Conservation (phyloP, 106 monocot species). For the Dioscorea dumetorum region DNA sequence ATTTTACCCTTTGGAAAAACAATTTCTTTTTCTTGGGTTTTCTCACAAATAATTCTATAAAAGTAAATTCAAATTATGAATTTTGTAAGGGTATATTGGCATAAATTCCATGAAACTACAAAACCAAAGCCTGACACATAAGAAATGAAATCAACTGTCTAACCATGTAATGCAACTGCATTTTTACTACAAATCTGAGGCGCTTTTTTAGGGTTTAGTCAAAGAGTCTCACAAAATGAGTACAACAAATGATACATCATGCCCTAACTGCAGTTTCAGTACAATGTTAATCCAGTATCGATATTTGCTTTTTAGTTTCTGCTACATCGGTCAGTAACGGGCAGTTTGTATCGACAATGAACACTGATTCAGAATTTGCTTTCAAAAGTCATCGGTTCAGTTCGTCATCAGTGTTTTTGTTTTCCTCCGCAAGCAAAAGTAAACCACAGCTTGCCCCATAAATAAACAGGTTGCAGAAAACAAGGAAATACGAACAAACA, state of each 20-base stretch:
- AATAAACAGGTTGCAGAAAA: conserved; percentile 1
- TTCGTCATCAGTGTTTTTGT: neutral
- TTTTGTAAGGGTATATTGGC: no score
- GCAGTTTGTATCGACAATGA: neutral
- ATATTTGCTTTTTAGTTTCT: neutral
- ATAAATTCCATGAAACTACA: no score
- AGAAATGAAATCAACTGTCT: no score
- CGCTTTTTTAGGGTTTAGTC: no score
- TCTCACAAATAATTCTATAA: no score
- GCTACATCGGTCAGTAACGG: neutral
- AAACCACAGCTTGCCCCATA: conserved; percentile 2
- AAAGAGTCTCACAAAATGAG: no score
- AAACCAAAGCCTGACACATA: no score
- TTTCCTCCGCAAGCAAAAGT: neutral
- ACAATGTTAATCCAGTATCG: neutral
- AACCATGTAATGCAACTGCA: no score
- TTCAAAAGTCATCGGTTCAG: neutral
- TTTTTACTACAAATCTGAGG: no score
- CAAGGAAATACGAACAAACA: conserved; percentile 8
- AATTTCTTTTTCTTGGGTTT: no score
- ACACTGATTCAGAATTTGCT: neutral
- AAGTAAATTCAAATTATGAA: no score
- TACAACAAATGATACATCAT: neutral
- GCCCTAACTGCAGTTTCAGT: neutral
- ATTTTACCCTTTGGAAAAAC: no score